phyloP scores from a whole-genome alignment of 1,284 basidiomycete species.

The Crepidotus sp. region DNA sequence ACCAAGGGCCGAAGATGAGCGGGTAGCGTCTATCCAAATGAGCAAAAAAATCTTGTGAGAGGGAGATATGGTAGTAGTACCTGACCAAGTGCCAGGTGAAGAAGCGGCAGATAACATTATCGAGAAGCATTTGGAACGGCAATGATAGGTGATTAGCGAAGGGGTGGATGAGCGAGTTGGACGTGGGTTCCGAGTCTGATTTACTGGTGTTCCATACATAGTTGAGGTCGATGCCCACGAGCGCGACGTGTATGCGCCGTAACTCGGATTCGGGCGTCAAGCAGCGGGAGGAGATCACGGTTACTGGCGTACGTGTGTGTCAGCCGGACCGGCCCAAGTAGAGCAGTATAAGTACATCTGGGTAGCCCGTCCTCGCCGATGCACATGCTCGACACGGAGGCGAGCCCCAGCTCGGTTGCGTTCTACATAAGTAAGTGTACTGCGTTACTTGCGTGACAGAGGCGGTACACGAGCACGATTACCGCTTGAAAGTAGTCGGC shows the following conservation, averaged over 20 bases:
- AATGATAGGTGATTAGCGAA: constrained; percentile 43
- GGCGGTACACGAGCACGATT: constrained; percentile 18
- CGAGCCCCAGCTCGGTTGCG: constrained; percentile 44
- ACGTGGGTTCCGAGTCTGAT: constrained; percentile 4
- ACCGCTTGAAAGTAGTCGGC: constrained; percentile 44
- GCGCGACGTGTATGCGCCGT: constrained; percentile 28
- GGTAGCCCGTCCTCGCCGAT: constrained; percentile 35
- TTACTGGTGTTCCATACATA: constrained; percentile 40
- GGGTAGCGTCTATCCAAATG: constrained; percentile 52
- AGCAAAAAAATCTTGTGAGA: not conserved
- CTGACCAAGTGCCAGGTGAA: constrained; percentile 49
- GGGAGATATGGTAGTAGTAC: constrained; percentile 26
- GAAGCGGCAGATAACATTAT: constrained; percentile 45
- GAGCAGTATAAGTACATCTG: constrained; percentile 29
- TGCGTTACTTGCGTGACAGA: not conserved
- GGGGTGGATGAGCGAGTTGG: constrained; percentile 27
- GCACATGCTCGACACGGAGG: constrained; percentile 42
- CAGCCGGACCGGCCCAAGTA: constrained; percentile 2
- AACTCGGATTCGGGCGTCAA: constrained; percentile 24
- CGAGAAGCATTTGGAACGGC: constrained; percentile 42
- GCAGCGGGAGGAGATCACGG: constrained; percentile 35
- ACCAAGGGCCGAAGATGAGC: constrained; percentile 61
- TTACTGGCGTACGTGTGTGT: constrained; percentile 29
- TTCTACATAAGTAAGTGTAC: constrained; percentile 35
- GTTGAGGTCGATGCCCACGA: constrained; percentile 43